Percentiles rank a stretch among this genome's conserved stretches.
Evolutionary conservation across 768 basidiomycete species (phyloP).

Genomic region (Rhizopogon sp.): DNA sequence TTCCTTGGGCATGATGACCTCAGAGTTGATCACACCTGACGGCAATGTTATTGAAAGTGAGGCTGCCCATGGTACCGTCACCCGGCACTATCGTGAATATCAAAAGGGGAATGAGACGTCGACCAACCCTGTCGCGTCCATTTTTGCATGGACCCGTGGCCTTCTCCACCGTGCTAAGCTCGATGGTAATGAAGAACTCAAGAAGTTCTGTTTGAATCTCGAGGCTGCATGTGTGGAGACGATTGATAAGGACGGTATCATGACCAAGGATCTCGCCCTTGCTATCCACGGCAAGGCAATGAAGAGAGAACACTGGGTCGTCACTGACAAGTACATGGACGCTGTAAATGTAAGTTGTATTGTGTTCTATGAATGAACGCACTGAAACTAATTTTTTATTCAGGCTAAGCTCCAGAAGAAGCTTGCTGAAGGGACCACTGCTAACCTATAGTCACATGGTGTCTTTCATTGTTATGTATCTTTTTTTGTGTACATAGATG

Average conservation of each 20-base stretch:
- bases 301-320: conserved; percentile 96
- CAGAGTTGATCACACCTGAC: conserved; percentile 91
- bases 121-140: conserved; percentile 97
- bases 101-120: conserved; percentile 98
- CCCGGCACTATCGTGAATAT: conserved; percentile 94
- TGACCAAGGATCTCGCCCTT: conserved; percentile 97
- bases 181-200: conserved; percentile 74
- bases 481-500: background rate
- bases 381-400: conserved; percentile 9
- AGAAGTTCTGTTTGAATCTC: conserved; percentile 69
- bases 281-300: conserved; percentile 89
- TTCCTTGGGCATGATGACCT: conserved; percentile 96
- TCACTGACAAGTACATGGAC: conserved; percentile 92
- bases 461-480: background rate
- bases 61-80: conserved; percentile 96
- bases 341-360: conserved; percentile 70
- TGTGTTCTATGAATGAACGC: background rate
- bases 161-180: conserved; percentile 90
- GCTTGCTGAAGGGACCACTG: conserved; percentile 27
- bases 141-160: conserved; percentile 98
- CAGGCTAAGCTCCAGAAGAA: conserved; percentile 44
- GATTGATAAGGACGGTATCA: conserved; percentile 84
- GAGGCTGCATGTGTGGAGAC: conserved; percentile 88
- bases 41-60: conserved; percentile 91
- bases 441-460: conserved; percentile 12